These are phyloP conservation scores for Homolaphlyctis polyrhiza DNA, from an alignment of 371 early-diverging fungal species.

Conservation along the genomic window DNA sequence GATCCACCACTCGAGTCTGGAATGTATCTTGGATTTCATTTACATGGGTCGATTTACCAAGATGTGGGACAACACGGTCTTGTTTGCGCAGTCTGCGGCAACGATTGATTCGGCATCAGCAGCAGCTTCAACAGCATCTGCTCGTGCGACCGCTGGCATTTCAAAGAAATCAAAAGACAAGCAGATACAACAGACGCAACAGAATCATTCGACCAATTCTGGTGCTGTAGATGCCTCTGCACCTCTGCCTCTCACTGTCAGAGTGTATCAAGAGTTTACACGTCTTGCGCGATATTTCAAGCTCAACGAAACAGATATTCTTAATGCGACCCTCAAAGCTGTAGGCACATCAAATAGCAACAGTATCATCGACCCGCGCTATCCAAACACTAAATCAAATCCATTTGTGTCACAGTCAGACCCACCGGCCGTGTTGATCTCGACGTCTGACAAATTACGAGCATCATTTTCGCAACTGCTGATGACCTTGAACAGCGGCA, in stretches of 20 bases:
- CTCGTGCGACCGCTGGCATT: not conserved
- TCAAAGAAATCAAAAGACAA: not conserved
- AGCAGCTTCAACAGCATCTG: not conserved
- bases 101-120: not conserved
- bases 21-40: slow-evolving; percentile 10
- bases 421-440: not conserved
- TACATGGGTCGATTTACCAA: slow-evolving; percentile 10
- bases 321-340: not conserved
- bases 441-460: not conserved
- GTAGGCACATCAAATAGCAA: too few relatives aligned
- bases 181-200: not conserved
- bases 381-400: too few relatives aligned
- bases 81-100: not conserved
- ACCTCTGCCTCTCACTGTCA: too few relatives aligned
- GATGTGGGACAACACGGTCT: slow-evolving; percentile 10
- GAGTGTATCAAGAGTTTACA: not conserved
- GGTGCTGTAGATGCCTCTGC: not conserved
- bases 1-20: not conserved
- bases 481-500: too few relatives aligned
- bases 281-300: not conserved
- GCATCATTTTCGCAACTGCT: not conserved
- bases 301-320: slow-evolving; percentile 4
- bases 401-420: too few relatives aligned
- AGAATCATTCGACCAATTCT: not conserved
- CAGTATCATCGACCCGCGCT: too few relatives aligned